Evolutionary conservation across 257 asterid genomes (phyloP), one percentile per base, ranked within the genome.

Genomic region (Plantago ovata): DNA sequence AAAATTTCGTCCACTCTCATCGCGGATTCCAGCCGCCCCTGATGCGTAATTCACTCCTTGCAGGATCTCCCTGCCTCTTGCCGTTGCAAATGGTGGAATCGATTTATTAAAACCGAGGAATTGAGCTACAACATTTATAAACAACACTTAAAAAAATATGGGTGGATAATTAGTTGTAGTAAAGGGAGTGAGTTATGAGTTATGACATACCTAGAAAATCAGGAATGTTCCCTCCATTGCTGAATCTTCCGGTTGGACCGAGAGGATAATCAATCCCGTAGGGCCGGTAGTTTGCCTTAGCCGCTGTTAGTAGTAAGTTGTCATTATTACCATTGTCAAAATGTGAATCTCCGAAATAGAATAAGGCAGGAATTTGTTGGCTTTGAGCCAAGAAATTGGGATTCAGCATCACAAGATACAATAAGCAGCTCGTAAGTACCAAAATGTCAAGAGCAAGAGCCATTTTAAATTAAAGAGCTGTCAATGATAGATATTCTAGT

Each of bases 41-140:
- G 95, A 88, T 8, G 84, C 95, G 66, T 88, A 83, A 56, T 85
- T 85, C 9, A 85, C 68, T 1, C 97, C 97, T 20, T 28, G 24
- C 3, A 71, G 43, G 48, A 77, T 11, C 0, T 48, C 64, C 15
- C 38, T 23, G 10, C 70, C 84, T 22, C 9, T 39, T 32, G 83
- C 64, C 0, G 58, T 61, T 36, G 60, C 84, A 60, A 21, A 79
- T 0, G 92, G 84, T 6, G 84, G 82, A 45, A 78, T 62, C 9
- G 73, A 53, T 2, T 12, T 9, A 3, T 10, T 48, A 56, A 85
- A 79, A 11, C 89, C 89, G 2, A 85, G 48, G 1, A 43, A 10
- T 47, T n/a, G 21, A 22, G 80, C 84, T 79, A 77, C 77, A 63
- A 33, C 13, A 7, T 12, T 54, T 16, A 23, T 21, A 44, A 45